Conservation (phyloP, 2,329 filamentous ascomycete genomes). For the Phaeosphaeria sp. region DNA sequence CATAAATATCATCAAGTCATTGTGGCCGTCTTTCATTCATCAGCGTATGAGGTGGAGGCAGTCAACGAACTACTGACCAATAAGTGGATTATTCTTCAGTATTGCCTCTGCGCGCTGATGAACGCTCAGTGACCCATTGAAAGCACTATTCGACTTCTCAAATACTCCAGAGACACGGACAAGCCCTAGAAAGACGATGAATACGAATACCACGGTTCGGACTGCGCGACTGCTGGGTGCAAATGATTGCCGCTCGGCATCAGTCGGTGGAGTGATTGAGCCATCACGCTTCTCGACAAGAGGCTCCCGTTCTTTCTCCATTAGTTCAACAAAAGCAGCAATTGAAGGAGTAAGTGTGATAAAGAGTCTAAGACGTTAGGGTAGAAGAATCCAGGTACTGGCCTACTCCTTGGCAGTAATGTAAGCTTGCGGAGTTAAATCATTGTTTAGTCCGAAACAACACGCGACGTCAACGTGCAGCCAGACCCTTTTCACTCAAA, state of each 20-base stretch:
- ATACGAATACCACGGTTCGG: constrained; percentile 7
- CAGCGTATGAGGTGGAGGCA: constrained; percentile 16
- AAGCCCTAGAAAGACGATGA: constrained; percentile 6
- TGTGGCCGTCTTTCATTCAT: constrained; percentile 74
- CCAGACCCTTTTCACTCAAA: constrained; percentile 4
- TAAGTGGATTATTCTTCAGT: constrained; percentile 48
- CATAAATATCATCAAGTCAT: constrained; percentile 81
- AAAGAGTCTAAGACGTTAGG: neutral
- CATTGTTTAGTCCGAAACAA: constrained; percentile 14
- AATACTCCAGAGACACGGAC: neutral
- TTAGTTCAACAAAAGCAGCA: neutral
- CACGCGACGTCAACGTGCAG: constrained; percentile 8
- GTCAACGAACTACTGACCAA: constrained; percentile 40
- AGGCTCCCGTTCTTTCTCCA: constrained; percentile 14
- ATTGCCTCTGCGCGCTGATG: constrained; percentile 45
- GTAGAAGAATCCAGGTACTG: neutral
- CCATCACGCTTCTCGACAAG: constrained; percentile 1
- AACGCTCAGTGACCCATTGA: constrained; percentile 17
- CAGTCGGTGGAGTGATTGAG: neutral
- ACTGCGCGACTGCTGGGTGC: constrained; percentile 2
- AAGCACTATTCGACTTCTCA: constrained; percentile 1
- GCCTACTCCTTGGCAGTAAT: constrained; percentile 8
- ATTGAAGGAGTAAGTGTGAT: neutral
- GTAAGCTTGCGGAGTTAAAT: constrained; percentile 19
- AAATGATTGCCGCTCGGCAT: neutral